phyloP scores from a whole-genome alignment of 163 green algal species.

The Chlamydomonas reinhardtii region DNA sequence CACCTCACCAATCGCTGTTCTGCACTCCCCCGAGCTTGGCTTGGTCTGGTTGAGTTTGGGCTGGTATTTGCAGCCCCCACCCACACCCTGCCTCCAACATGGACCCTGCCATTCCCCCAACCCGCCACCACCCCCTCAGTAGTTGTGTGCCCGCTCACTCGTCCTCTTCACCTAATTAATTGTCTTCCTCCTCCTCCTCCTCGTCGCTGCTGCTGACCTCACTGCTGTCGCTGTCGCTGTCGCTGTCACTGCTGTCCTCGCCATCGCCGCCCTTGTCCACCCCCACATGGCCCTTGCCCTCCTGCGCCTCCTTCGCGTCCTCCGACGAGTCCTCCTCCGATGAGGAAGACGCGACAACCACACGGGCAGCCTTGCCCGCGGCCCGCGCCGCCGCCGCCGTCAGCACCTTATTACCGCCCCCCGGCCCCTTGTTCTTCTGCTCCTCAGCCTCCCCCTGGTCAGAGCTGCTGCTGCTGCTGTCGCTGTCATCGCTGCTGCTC shows the following conservation, averaged over 20 bases:
- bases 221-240: background rate
- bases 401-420: background rate
- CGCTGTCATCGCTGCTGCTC: background rate
- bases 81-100: no score
- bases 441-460: background rate
- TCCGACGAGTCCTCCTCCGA: no score
- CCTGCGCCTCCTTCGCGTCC: no score
- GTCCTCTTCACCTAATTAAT: no score
- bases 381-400: background rate
- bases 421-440: background rate
- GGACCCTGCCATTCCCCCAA: no score
- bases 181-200: background rate
- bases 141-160: no score
- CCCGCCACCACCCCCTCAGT: no score
- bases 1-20: no score
- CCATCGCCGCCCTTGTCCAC: background rate
- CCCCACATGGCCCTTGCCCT: background rate
- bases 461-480: background rate
- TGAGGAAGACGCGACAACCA: background rate
- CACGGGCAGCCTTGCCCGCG: background rate
- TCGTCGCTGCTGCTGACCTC: background rate
- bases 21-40: no score
- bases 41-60: no score
- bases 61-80: no score
- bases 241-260: background rate